A percentile compares a stretch with the other conserved stretches of the same genome.
phyloP scores from a whole-genome alignment of 164 flowering plant species.

The Chimonanthus praecox region DNA sequence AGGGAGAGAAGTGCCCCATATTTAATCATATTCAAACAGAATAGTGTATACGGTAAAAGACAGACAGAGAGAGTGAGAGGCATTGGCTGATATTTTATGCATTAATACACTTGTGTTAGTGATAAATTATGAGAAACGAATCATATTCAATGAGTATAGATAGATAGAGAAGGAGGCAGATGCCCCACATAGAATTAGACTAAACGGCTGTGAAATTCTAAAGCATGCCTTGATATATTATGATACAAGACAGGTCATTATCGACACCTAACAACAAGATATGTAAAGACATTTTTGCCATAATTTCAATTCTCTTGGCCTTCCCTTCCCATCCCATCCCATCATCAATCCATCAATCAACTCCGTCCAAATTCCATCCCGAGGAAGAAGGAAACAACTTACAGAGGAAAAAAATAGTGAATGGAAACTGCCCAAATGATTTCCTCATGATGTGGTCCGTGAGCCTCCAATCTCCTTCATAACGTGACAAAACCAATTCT shows the following conservation, averaged over 20 bases:
- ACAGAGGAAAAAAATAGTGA: not conserved
- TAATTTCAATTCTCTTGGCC: too few species aligned
- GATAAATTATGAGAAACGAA: too few species aligned
- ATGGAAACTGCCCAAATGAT: conserved; percentile 23
- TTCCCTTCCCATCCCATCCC: too few species aligned
- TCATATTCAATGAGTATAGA: not conserved
- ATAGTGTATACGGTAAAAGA: too few species aligned
- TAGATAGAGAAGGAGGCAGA: not conserved
- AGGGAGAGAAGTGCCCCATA: not conserved
- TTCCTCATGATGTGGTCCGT: conserved; percentile 39
- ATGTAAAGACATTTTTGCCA: too few species aligned
- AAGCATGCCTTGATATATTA: conserved; percentile 2
- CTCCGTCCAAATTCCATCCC: not conserved
- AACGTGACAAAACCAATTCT: conserved; percentile 52
- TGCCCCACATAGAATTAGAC: not conserved
- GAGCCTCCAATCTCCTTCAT: conserved; percentile 20
- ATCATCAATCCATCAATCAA: not conserved
- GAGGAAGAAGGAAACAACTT: not conserved
- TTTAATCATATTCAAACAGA: too few species aligned
- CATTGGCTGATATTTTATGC: too few species aligned
- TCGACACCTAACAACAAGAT: not conserved
- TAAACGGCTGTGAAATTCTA: not conserved
- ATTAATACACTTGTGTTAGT: too few species aligned
- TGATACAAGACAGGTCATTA: conserved; percentile 4
- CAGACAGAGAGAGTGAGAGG: too few species aligned